phyloP scores from a whole-genome alignment of 768 basidiomycete genomes.

The Rhodotorula graminis region DNA sequence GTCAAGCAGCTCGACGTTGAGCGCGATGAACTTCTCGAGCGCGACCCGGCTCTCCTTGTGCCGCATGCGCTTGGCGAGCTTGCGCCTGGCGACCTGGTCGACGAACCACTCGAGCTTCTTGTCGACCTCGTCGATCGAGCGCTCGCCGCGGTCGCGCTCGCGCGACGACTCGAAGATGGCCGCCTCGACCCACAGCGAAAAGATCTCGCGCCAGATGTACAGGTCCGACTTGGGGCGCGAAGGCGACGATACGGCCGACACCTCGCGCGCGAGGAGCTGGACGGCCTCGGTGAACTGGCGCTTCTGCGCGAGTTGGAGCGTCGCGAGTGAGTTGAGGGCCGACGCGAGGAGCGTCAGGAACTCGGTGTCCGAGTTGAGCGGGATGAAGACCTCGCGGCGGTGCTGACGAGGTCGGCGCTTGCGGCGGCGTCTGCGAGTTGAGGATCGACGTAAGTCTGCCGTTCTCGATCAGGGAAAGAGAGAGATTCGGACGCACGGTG shows the following conservation, averaged over 20 bases:
- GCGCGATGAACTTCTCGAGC: conserved; percentile 64
- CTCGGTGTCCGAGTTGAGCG: conserved; percentile 69
- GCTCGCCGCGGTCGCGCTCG: conserved; percentile 62
- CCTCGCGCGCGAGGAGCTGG: conserved; percentile 51
- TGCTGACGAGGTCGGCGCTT: conserved; percentile 19
- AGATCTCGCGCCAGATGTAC: conserved; percentile 84
- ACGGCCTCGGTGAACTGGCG: conserved; percentile 53
- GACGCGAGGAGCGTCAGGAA: conserved; percentile 71
- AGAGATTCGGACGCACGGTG: not conserved
- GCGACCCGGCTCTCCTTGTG: conserved; percentile 58
- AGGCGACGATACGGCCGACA: conserved; percentile 48
- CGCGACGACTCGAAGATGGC: conserved; percentile 74
- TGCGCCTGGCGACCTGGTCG: conserved; percentile 57
- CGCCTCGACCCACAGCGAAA: conserved; percentile 75
- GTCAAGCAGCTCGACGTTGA: conserved; percentile 74
- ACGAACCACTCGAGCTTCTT: conserved; percentile 61
- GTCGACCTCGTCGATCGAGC: conserved; percentile 66
- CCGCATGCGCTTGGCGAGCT: conserved; percentile 58
- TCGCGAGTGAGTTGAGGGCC: conserved; percentile 55
- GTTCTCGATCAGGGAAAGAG: too few species aligned
- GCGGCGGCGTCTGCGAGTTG: not conserved
- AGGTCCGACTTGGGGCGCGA: conserved; percentile 56
- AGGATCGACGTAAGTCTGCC: not conserved
- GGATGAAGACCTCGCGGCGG: conserved; percentile 62
- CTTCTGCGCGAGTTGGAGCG: conserved; percentile 53